Conservation (phyloP, 2,329 filamentous ascomycete genomes). For the Botrytis galanthina region DNA sequence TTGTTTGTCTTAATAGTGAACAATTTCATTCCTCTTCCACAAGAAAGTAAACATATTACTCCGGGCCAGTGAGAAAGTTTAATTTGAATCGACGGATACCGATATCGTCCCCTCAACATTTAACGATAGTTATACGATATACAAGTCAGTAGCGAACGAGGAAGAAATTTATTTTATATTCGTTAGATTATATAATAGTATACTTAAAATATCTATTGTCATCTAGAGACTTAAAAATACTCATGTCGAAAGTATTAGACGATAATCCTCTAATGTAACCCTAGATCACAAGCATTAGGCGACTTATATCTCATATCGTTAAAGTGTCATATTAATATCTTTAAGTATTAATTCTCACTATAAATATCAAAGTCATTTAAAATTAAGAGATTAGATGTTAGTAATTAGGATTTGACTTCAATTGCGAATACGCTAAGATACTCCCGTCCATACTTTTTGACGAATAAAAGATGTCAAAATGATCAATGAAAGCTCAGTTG, state of each 20-base stretch:
- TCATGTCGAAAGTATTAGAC: accelerated
- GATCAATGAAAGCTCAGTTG: neutral
- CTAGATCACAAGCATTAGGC: accelerated
- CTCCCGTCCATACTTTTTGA: neutral
- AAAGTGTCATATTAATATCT: neutral
- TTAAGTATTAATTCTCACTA: accelerated
- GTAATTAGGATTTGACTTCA: accelerated
- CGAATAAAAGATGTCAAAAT: neutral
- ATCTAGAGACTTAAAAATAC: accelerated
- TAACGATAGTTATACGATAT: neutral
- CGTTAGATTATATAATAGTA: accelerated
- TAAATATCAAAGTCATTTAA: accelerated
- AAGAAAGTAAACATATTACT: neutral
- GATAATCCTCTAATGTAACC: accelerated
- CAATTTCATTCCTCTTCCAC: neutral
- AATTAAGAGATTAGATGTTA: neutral
- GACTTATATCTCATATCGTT: neutral
- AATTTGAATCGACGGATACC: neutral
- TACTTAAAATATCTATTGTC: neutral
- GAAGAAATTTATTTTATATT: neutral
- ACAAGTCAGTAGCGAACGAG: accelerated
- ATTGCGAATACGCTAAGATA: neutral
- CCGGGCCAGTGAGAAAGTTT: accelerated
- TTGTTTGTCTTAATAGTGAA: neutral
- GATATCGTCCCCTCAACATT: neutral